Evolutionary conservation across 1,139 yeast genomes (phyloP).

Genomic region (Taphrina populina): DNA sequence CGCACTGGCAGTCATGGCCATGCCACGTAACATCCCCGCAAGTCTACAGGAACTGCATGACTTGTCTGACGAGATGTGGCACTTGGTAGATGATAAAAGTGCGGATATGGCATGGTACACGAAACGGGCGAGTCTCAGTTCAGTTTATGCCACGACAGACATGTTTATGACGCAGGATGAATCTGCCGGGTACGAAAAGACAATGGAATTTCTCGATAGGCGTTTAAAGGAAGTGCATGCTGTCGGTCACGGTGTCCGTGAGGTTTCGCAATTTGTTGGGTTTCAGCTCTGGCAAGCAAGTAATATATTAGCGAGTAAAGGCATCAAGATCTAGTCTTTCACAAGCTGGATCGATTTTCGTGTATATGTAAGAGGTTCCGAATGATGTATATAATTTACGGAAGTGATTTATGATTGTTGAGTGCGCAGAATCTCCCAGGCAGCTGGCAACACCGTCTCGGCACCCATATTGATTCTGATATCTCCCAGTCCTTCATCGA

Average conservation of each 20-base stretch:
- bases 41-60: slow-evolving; percentile 68
- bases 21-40: slow-evolving; percentile 54
- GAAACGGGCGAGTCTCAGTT: slow-evolving; percentile 68
- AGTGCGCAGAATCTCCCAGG: not conserved
- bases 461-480: slow-evolving; percentile 30
- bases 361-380: not conserved
- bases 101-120: slow-evolving; percentile 91
- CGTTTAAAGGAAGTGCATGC: slow-evolving; percentile 57
- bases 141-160: slow-evolving; percentile 69
- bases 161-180: slow-evolving; percentile 76
- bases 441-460: slow-evolving; percentile 14
- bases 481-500: slow-evolving; percentile 21
- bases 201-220: slow-evolving; percentile 63
- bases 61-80: slow-evolving; percentile 79
- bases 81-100: slow-evolving; percentile 75
- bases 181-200: slow-evolving; percentile 56
- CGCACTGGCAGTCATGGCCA: slow-evolving; percentile 57
- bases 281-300: slow-evolving; percentile 45
- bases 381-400: no score
- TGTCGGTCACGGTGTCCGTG: slow-evolving; percentile 61
- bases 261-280: slow-evolving; percentile 69
- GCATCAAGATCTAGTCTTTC: slow-evolving; percentile 3
- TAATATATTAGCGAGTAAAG: slow-evolving; percentile 26
- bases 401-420: no score
- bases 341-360: not conserved